Conservation (phyloP, 495 filamentous ascomycete genomes). For the Penicillium lagena region DNA sequence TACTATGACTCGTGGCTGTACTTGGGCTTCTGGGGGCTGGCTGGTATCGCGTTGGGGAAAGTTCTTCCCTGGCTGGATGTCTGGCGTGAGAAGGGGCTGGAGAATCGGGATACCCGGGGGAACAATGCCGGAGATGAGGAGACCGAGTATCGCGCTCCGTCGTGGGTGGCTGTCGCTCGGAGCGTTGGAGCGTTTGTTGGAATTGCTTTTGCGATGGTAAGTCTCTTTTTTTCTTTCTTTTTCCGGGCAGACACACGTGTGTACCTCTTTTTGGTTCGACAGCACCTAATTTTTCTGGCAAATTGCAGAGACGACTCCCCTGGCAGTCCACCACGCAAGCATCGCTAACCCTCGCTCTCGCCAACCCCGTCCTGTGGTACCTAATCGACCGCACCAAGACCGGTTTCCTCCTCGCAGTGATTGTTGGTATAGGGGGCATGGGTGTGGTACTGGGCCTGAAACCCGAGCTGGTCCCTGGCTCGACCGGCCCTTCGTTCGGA, state of each 20-base stretch:
- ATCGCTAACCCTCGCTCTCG: slow-evolving; percentile 82
- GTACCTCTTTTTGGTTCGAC: slow-evolving; percentile 1
- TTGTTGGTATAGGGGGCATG: slow-evolving; percentile 69
- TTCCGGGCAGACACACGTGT: slow-evolving; percentile 9
- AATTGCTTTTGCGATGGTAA: slow-evolving; percentile 92
- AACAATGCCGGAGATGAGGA: slow-evolving; percentile 18
- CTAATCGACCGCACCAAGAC: slow-evolving; percentile 83
- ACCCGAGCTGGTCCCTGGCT: slow-evolving; percentile 66
- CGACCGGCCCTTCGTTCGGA: slow-evolving; percentile 38
- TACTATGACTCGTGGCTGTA: slow-evolving; percentile 60
- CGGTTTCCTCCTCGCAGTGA: slow-evolving; percentile 68
- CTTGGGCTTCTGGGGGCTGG: slow-evolving; percentile 71
- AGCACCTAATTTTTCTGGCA: too few relatives aligned
- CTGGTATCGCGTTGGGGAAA: slow-evolving; percentile 69
- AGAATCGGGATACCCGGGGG: slow-evolving; percentile 14
- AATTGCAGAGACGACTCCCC: slow-evolving; percentile 65
- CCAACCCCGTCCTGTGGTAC: slow-evolving; percentile 94
- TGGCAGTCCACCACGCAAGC: slow-evolving; percentile 94
- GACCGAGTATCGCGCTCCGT: slow-evolving; percentile 36
- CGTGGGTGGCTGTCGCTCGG: slow-evolving; percentile 78
- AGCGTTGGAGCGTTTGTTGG: slow-evolving; percentile 92
- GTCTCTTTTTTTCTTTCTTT: slow-evolving; percentile 19
- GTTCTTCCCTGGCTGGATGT: slow-evolving; percentile 80
- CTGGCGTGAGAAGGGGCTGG: slow-evolving; percentile 41
- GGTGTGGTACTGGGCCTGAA: slow-evolving; percentile 63